A percentile compares a stretch with the other conserved stretches of the same genome.
Evolutionary conservation across 805 yeast genomes (phyloP).

Genomic region (Pichia phayaonensis): DNA sequence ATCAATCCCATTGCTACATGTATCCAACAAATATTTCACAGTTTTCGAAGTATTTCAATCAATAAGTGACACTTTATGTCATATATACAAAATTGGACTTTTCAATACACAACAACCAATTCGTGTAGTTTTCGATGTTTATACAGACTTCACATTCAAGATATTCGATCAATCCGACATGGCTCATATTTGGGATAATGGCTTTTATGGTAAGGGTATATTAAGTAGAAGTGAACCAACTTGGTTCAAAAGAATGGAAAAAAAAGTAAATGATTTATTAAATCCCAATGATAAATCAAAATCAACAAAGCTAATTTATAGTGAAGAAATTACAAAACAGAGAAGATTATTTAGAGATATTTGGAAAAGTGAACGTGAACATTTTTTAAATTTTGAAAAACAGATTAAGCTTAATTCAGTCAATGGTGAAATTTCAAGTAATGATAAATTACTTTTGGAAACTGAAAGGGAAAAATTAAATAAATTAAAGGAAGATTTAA

Average conservation of each 20-base stretch:
- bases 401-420: slow-evolving; percentile 21
- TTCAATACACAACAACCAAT: not conserved
- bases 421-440: slow-evolving; percentile 8
- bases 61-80: slow-evolving; percentile 2
- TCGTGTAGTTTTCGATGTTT: slow-evolving; percentile 2
- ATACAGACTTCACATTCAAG: slow-evolving; percentile 25
- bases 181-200: slow-evolving; percentile 64
- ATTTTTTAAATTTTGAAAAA: slow-evolving; percentile 43
- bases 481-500: slow-evolving; percentile 14
- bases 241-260: slow-evolving; percentile 64
- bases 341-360: slow-evolving; percentile 65
- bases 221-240: slow-evolving; percentile 89
- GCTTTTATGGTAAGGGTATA: slow-evolving; percentile 91
- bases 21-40: slow-evolving; percentile 5
- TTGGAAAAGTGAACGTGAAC: slow-evolving; percentile 64
- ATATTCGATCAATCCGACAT: slow-evolving; percentile 41
- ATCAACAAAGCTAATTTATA: slow-evolving; percentile 23
- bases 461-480: slow-evolving; percentile 26
- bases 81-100: slow-evolving; percentile 4
- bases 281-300: slow-evolving; percentile 1
- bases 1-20: slow-evolving; percentile 1
- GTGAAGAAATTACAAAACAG: slow-evolving; percentile 71
- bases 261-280: slow-evolving; percentile 34
- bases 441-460: slow-evolving; percentile 23
- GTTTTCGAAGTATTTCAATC: slow-evolving; percentile 4